Base-by-base conservation (phyloP, 768 basidiomycete genomes). In the Coprinopsis cinerea region DNA sequence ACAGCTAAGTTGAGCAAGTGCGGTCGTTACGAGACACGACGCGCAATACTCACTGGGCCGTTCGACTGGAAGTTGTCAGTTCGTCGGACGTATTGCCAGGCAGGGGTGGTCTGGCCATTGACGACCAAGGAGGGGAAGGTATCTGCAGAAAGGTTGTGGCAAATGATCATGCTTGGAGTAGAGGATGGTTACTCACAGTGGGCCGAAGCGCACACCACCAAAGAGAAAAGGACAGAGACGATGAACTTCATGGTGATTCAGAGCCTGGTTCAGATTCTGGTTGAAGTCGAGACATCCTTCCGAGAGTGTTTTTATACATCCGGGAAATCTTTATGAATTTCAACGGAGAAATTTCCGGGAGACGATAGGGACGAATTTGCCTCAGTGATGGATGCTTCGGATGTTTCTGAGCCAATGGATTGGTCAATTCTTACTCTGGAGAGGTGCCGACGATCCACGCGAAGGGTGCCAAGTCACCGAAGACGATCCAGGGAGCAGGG, bases 31-130 rank as follows among this genome's bases (percentile, higher is more conserved):
- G 9, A 30, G 27, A 27, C 2, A 0, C 20, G 40, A 13, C 41
- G 44, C 10, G 24, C 26, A 17, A 20, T 14, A 56, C 63, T 9
- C 23, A 74, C 70, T 2, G 73, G 73, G 26, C 60, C 59, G 15
- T 66, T 69, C 25, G 59, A 63, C 51, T 76, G 61, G 59, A 57
- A 74, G 61, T 77, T 77, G 63, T 75, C 73, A 15, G 75, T 75
- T 55, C 67, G 49, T 20, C 74, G 67, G 47, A 75, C 67, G 52
- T 74, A 66, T 20, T 58, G 54, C 75, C 74, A 76, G 15, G 61
- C 61, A 4, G 70, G 48, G 9, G 71, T 71, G 10, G 59, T 65
- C 18, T 53, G 55, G 5, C 75, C 74, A 22, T 66, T 65, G 14
- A 69, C 65, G 34, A 72, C 64, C 26, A 77, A 63, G 15, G 69